Base-by-base conservation (phyloP, 2,329 filamentous ascomycete genomes). In the Alternaria ethzedia region DNA sequence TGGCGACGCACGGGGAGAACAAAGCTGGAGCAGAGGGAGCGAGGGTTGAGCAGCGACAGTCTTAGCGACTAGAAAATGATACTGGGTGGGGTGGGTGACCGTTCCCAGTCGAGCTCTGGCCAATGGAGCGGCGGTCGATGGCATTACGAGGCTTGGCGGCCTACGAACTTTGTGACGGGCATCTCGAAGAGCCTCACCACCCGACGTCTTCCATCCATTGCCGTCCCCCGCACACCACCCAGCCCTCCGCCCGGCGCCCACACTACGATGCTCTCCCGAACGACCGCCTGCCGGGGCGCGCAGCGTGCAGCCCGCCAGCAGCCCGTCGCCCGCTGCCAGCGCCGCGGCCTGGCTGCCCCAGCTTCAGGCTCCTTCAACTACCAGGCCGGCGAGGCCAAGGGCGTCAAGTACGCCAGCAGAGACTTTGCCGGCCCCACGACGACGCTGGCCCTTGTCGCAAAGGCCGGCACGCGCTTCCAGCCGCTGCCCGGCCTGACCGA, bases 381-480 rank as follows among this genome's bases (percentile, higher is more conserved):
- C 85, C 91, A 97, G 84, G 89, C 91, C 67, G 88, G 91, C 79
- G 92, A 97, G 83, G 88, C 92, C 82, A 88, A 90, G 81, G 95
- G 95, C 78, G 86, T 98, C 83, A 97, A 97, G 87, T 88, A 96
- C 75, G 94, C 95, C 79, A 92, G 92, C 84, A 90, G 95, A 85
- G 94, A 98, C 82, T 87, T 93, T 77, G 88, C 92, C 68, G 93
- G 93, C 68, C 92, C 94, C 71, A 97, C 95, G 66, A 94, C 94
- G 66, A 96, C 93, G 78, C 87, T 99, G 71, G 94, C 94, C 60
- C 83, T 99, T 70, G 93, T 99, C 80, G 89, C 94, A 73, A 97
- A 97, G 87, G 96, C 94, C 68, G 96, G 96, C 78, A 96, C 95
- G 69, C 88, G 96, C 82, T 98, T 95, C 83, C 90, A 99, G 86